phyloP scores from a whole-genome alignment of 116 monocot genomes.

The Trichopus zeylanicus region DNA sequence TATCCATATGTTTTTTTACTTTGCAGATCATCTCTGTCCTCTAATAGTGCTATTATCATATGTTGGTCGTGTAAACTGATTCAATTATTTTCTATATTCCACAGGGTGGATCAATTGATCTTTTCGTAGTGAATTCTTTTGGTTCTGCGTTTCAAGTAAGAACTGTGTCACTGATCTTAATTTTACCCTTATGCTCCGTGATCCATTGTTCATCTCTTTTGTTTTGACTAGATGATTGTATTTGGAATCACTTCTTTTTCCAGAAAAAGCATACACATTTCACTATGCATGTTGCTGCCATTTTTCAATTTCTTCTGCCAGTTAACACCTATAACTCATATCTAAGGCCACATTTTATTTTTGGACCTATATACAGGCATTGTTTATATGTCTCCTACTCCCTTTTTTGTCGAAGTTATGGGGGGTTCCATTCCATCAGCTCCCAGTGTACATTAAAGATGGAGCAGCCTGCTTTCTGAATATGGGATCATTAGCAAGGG shows the following conservation, averaged over 20 bases:
- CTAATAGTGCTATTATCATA: not conserved
- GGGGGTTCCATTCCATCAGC: conserved; percentile 81
- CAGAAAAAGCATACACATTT: no score
- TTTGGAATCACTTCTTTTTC: no score
- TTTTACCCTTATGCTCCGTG: no score
- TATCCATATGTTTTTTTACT: not conserved
- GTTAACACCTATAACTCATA: no score
- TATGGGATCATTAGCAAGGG: conserved; percentile 62
- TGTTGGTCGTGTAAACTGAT: not conserved
- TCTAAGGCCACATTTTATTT: not conserved
- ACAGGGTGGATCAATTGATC: conserved; percentile 82
- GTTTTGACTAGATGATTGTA: no score
- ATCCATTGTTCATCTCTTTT: no score
- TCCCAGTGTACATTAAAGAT: conserved; percentile 77
- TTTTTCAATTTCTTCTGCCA: no score
- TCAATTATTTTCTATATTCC: conserved; percentile 8
- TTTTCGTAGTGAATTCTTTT: conserved; percentile 95
- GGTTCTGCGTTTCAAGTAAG: conserved; percentile 97
- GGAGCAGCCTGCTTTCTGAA: conserved; percentile 92
- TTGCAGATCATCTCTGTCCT: not conserved
- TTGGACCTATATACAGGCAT: conserved; percentile 40
- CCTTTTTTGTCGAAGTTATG: conserved; percentile 94
- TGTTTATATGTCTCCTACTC: conserved; percentile 82
- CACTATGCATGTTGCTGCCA: no score
- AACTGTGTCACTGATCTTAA: not conserved